A percentile compares a stretch with the other conserved stretches of the same genome.
phyloP scores from a whole-genome alignment of 1,284 basidiomycete genomes.

The Ustilago nuda region DNA sequence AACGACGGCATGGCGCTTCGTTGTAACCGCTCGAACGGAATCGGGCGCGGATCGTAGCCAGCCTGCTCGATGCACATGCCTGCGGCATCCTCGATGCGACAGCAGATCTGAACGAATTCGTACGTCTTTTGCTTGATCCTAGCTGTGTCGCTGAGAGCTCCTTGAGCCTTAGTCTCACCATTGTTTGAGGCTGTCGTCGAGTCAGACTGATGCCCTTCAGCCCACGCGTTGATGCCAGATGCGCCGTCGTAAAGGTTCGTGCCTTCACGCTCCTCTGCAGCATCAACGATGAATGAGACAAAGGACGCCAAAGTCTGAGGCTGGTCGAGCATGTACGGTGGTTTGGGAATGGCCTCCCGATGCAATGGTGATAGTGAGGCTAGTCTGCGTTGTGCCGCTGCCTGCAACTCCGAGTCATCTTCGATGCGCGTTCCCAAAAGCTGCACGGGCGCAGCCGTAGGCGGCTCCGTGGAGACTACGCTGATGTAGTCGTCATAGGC shows the following conservation, averaged over 20 bases:
- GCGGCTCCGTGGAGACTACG: slow-evolving; percentile 56
- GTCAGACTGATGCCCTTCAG: slow-evolving; percentile 1
- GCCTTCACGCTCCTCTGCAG: slow-evolving; percentile 29
- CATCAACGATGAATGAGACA: slow-evolving; percentile 48
- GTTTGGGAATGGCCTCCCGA: slow-evolving; percentile 52
- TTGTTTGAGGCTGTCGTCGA: background rate
- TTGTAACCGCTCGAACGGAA: slow-evolving; percentile 34
- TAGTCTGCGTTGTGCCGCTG: slow-evolving; percentile 27
- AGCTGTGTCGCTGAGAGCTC: slow-evolving; percentile 7
- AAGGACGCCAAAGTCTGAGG: slow-evolving; percentile 53
- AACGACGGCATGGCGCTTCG: slow-evolving; percentile 3
- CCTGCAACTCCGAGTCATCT: slow-evolving; percentile 46
- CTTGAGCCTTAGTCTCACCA: background rate
- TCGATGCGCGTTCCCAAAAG: slow-evolving; percentile 43
- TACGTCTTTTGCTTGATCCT: slow-evolving; percentile 29
- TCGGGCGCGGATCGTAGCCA: slow-evolving; percentile 52
- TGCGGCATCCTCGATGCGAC: slow-evolving; percentile 54
- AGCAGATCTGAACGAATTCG: slow-evolving; percentile 54
- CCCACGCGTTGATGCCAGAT: background rate
- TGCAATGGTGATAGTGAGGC: slow-evolving; percentile 42
- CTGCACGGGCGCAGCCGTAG: slow-evolving; percentile 25
- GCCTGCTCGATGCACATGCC: slow-evolving; percentile 56
- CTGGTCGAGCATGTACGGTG: slow-evolving; percentile 56
- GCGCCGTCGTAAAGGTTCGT: background rate
- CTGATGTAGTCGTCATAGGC: slow-evolving; percentile 64